phyloP scores from a whole-genome alignment of 2,329 filamentous ascomycete species.

The Penicillium sp. region DNA sequence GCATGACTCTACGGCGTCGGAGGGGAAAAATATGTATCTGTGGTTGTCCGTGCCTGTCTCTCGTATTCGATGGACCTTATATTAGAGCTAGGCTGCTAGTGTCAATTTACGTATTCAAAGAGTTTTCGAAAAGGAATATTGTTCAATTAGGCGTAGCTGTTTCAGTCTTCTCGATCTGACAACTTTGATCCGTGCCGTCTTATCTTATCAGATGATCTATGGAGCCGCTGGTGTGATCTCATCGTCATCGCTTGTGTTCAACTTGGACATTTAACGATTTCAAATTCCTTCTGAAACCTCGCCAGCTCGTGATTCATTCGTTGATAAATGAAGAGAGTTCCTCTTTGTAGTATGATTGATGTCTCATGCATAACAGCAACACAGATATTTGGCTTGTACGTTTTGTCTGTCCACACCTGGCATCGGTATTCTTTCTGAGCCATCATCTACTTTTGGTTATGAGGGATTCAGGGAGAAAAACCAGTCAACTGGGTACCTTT shows the following conservation, averaged over 20 bases:
- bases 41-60: slow-evolving; percentile 13
- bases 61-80: slow-evolving; percentile 4
- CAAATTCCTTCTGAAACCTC: neutral
- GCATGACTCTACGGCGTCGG: slow-evolving; percentile 42
- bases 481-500: neutral
- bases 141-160: neutral
- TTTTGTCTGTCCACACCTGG: slow-evolving; percentile 13
- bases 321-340: neutral
- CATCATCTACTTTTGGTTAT: neutral
- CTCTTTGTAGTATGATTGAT: neutral
- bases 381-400: slow-evolving; percentile 57
- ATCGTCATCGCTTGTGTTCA: neutral
- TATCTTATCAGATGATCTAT: neutral
- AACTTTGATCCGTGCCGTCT: neutral
- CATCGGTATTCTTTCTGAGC: neutral
- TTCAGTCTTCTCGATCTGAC: neutral
- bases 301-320: neutral
- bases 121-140: neutral
- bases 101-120: slow-evolving; percentile 1
- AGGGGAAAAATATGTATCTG: slow-evolving; percentile 31
- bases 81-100: slow-evolving; percentile 2
- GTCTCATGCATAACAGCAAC: slow-evolving; percentile 49
- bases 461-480: neutral
- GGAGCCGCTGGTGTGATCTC: neutral
- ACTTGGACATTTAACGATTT: neutral